These are phyloP conservation scores for Dissophora ornata DNA, from an alignment of 192 early-diverging fungal species.

Conservation along the genomic window DNA sequence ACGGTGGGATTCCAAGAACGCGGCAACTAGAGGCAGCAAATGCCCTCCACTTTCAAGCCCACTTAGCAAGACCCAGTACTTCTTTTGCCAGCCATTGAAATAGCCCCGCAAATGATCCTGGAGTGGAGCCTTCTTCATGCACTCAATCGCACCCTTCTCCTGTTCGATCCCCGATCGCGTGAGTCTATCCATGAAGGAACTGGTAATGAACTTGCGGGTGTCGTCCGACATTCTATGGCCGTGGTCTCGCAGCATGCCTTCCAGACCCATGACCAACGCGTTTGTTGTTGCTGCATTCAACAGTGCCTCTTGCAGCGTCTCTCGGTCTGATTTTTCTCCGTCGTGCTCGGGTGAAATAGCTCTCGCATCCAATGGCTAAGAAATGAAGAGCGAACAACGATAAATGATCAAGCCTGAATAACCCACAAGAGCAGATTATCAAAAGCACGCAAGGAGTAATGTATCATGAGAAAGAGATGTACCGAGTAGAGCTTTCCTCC, in stretches of 20 bases:
- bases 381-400: too few species aligned
- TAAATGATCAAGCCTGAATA: too few species aligned
- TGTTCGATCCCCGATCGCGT: constrained; percentile 41
- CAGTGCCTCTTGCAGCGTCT: constrained; percentile 22
- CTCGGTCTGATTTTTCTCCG: constrained; percentile 28
- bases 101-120: constrained; percentile 48
- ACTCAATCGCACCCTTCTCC: constrained; percentile 26
- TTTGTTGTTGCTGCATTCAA: constrained; percentile 48
- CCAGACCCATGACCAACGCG: constrained; percentile 47
- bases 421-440: too few species aligned
- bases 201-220: constrained; percentile 44
- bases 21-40: constrained; percentile 33
- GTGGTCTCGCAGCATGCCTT: constrained; percentile 47
- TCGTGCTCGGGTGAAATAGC: constrained; percentile 20
- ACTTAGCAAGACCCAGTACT: constrained; percentile 51
- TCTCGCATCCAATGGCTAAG: constrained; percentile 33
- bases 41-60: constrained; percentile 51
- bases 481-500: constrained; percentile 48
- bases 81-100: constrained; percentile 48
- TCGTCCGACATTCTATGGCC: constrained; percentile 48
- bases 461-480: constrained; percentile 4
- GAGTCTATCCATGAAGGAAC: constrained; percentile 47
- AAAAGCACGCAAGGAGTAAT: too few species aligned
- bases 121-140: constrained; percentile 30
- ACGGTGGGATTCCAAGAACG: constrained; percentile 36